Conservation (phyloP, 2,329 filamentous ascomycete species). For the Fusarium scirpi region DNA sequence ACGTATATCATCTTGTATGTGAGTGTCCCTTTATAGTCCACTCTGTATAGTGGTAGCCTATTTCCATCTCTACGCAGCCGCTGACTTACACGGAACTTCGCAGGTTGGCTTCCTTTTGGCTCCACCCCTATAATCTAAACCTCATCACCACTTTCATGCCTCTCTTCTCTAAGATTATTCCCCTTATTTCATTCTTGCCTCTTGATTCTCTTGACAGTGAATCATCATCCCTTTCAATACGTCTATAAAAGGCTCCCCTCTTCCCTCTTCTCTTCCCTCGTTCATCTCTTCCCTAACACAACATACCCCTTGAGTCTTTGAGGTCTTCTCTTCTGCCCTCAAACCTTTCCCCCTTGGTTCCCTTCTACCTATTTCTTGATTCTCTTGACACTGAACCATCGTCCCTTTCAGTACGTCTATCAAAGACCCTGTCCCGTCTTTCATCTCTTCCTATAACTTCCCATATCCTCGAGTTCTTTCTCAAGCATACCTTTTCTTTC, state of each 20-base stretch:
- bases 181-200: background rate
- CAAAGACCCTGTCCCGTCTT: background rate
- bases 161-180: background rate
- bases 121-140: slow-evolving; percentile 11
- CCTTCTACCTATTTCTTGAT: background rate
- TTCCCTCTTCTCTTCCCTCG: background rate
- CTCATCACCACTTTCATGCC: slow-evolving; percentile 1
- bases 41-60: background rate
- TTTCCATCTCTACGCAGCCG: slow-evolving; percentile 5
- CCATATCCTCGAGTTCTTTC: too few relatives aligned
- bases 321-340: background rate
- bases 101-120: slow-evolving; percentile 7
- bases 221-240: background rate
- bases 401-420: background rate
- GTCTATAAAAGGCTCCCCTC: slow-evolving; percentile 1
- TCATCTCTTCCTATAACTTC: too few relatives aligned
- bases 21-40: slow-evolving; percentile 8
- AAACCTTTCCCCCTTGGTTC: background rate
- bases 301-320: background rate
- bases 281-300: slow-evolving; percentile 4
- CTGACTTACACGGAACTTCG: slow-evolving; percentile 21
- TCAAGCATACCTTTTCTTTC: too few relatives aligned
- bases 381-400: background rate
- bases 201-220: background rate
- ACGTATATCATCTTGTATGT: background rate